A percentile compares a stretch with the other conserved stretches of the same genome.
Conservation (phyloP, 2,329 filamentous ascomycete genomes). For the Dryadomyces quercus-mongolicae region DNA sequence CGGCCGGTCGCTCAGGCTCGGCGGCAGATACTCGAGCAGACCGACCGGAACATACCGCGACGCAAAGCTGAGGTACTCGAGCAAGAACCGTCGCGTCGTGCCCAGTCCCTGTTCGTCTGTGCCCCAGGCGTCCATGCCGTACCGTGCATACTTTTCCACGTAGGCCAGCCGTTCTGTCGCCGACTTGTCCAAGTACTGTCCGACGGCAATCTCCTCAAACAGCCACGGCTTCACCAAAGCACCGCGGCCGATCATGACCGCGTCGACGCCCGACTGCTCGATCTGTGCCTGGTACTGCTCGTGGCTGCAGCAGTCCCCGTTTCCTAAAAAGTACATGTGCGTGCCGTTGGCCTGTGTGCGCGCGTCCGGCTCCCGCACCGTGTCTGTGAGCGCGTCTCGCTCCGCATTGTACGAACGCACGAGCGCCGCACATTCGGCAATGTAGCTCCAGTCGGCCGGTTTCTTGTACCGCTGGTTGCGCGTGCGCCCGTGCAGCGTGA, state of each 20-base stretch:
- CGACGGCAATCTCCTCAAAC: slow-evolving; percentile 87
- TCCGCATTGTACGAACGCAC: slow-evolving; percentile 69
- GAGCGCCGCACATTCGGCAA: slow-evolving; percentile 75
- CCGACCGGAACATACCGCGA: slow-evolving; percentile 87
- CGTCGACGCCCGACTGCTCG: slow-evolving; percentile 67
- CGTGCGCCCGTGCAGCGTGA: slow-evolving; percentile 87
- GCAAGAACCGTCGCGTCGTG: slow-evolving; percentile 78
- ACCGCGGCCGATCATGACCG: slow-evolving; percentile 94
- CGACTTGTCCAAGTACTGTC: slow-evolving; percentile 93
- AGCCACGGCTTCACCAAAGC: slow-evolving; percentile 97
- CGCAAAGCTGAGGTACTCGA: slow-evolving; percentile 92
- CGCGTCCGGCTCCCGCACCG: slow-evolving; percentile 61
- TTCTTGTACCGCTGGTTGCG: slow-evolving; percentile 90
- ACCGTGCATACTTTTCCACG: slow-evolving; percentile 79
- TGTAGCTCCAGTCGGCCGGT: slow-evolving; percentile 90
- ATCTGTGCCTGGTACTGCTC: slow-evolving; percentile 74
- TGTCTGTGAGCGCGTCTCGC: slow-evolving; percentile 58
- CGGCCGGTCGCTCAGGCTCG: slow-evolving; percentile 78
- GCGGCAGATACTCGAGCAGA: slow-evolving; percentile 76
- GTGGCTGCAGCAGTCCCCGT: slow-evolving; percentile 93
- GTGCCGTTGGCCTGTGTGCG: slow-evolving; percentile 56
- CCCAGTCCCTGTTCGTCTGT: slow-evolving; percentile 90
- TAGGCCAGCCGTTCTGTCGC: slow-evolving; percentile 74
- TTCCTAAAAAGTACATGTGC: slow-evolving; percentile 79
- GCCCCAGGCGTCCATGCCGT: slow-evolving; percentile 90